phyloP scores from a whole-genome alignment of 148 eudicot species.

The Persicaria tinctoria region DNA sequence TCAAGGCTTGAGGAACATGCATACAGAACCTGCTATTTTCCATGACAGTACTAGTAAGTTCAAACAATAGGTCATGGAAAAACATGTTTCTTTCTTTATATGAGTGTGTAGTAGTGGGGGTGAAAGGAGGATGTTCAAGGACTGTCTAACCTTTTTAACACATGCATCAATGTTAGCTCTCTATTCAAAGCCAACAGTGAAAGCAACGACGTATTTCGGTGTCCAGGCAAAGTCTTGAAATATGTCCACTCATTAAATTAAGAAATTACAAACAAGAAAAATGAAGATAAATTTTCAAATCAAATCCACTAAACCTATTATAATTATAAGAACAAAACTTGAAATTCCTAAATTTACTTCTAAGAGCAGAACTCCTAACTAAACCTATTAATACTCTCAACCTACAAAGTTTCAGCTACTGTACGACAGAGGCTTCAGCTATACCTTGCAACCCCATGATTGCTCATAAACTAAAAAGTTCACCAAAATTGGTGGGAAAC shows the following conservation, averaged over 20 bases:
- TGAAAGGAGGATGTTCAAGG: background rate
- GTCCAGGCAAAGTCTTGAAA: conserved; percentile 51
- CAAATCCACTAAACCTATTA: background rate
- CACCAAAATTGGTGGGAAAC: background rate
- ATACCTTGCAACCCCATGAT: background rate
- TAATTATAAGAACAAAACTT: no score
- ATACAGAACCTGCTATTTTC: conserved; percentile 35
- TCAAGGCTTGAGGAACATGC: conserved; percentile 88
- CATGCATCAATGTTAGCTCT: conserved; percentile 62
- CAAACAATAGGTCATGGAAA: background rate
- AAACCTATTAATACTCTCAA: background rate
- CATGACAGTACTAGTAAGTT: conserved; percentile 4
- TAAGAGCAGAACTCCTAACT: background rate
- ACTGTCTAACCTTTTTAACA: conserved; percentile 55
- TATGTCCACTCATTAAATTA: background rate
- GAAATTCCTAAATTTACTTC: background rate
- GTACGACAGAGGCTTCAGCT: background rate
- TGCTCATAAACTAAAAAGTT: background rate
- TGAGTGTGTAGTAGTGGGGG: background rate
- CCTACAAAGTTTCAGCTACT: background rate
- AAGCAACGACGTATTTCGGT: conserved; percentile 66
- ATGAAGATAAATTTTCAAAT: background rate
- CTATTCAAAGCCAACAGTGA: conserved; percentile 73
- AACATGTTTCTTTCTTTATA: background rate
- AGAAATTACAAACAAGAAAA: background rate